phyloP scores from a whole-genome alignment of 129 eudicot genomes.

The Saussurea involucrata region DNA sequence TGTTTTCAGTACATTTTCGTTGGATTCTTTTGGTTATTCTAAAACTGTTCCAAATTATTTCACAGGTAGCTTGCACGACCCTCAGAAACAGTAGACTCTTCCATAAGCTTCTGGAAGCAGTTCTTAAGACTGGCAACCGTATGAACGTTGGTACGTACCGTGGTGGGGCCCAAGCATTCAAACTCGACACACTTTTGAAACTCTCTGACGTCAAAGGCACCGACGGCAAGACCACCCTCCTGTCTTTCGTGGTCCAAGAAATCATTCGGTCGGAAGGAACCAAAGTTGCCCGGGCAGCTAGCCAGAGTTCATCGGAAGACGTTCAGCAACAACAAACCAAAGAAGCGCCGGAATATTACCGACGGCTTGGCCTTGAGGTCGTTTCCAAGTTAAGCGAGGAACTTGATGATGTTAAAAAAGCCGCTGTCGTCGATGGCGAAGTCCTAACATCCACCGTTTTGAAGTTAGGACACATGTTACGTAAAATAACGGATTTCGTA shows the following conservation, averaged over 20 bases:
- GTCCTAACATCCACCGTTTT: slow-evolving; percentile 40
- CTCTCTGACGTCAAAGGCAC: slow-evolving; percentile 84
- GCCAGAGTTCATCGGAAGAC: slow-evolving; percentile 47
- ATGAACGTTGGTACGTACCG: slow-evolving; percentile 89
- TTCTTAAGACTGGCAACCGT: slow-evolving; percentile 92
- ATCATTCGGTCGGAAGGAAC: slow-evolving; percentile 76
- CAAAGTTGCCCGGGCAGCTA: slow-evolving; percentile 48
- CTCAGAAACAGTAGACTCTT: slow-evolving; percentile 73
- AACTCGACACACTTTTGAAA: slow-evolving; percentile 83
- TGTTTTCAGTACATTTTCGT: neutral
- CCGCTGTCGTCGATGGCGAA: slow-evolving; percentile 71
- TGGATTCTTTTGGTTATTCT: neutral
- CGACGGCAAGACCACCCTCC: slow-evolving; percentile 84
- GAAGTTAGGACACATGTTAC: slow-evolving; percentile 41
- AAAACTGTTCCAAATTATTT: neutral
- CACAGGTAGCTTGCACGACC: slow-evolving; percentile 68
- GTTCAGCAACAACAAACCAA: slow-evolving; percentile 29
- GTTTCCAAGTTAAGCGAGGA: slow-evolving; percentile 62
- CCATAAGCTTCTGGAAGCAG: slow-evolving; percentile 89
- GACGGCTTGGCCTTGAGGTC: slow-evolving; percentile 57
- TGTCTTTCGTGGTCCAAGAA: slow-evolving; percentile 84
- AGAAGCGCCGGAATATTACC: slow-evolving; percentile 40
- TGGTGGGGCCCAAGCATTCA: slow-evolving; percentile 94
- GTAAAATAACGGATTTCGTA: slow-evolving; percentile 34
- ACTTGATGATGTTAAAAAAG: slow-evolving; percentile 66